Evolutionary conservation across 768 basidiomycete species (phyloP).

Genomic region (Agaricus blazei): DNA sequence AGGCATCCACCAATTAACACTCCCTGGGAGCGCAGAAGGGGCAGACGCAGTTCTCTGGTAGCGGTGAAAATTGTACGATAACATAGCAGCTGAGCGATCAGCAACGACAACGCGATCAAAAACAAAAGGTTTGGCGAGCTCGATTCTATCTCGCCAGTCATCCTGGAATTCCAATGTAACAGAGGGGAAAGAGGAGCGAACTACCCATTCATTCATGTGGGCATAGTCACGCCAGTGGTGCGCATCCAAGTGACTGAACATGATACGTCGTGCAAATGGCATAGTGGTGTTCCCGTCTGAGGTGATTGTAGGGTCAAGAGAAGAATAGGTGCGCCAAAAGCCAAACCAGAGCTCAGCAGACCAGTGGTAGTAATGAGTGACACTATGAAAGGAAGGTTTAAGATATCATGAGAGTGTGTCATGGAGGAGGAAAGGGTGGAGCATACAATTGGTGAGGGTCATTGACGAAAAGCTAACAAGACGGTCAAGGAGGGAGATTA

Average conservation of each 20-base stretch:
- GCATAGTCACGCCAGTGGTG: conserved; percentile 90
- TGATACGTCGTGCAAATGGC: conserved; percentile 65
- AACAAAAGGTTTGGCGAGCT: conserved; percentile 64
- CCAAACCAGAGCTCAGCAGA: conserved; percentile 90
- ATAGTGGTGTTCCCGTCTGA: conserved; percentile 64
- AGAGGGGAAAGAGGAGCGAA: conserved; percentile 77
- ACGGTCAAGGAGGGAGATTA: background rate
- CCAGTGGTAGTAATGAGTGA: conserved; percentile 94
- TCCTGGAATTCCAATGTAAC: conserved; percentile 72
- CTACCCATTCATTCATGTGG: conserved; percentile 84
- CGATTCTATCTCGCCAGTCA: conserved; percentile 80
- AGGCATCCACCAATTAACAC: conserved; percentile 80
- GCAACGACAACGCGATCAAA: conserved; percentile 86
- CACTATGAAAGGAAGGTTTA: conserved; percentile 31
- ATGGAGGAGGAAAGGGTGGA: background rate
- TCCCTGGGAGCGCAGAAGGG: conserved; percentile 70
- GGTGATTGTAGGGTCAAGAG: conserved; percentile 68
- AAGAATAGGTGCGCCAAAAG: conserved; percentile 87
- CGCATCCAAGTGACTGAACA: conserved; percentile 72
- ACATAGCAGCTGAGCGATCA: conserved; percentile 83
- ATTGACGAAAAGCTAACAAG: conserved; percentile 66
- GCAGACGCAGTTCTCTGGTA: conserved; percentile 77
- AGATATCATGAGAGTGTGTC: background rate
- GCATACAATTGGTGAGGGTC: conserved; percentile 79
- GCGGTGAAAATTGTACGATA: conserved; percentile 55